Conservation (phyloP, 2,329 filamentous ascomycete species). For the Blastomyces parvus region DNA sequence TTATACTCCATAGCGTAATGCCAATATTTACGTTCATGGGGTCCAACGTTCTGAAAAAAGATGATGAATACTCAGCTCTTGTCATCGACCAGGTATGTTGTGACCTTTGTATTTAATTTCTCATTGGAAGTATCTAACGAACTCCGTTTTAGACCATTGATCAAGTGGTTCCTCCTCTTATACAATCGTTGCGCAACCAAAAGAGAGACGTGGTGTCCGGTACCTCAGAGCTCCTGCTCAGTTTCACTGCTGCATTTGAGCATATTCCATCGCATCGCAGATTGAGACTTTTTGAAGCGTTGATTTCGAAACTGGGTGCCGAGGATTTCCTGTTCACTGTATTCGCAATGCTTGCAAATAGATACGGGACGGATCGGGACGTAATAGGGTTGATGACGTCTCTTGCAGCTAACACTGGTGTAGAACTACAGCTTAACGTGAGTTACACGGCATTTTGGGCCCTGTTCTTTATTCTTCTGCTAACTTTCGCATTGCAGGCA, state of each 20-base stretch:
- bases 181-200: slow-evolving; percentile 68
- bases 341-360: slow-evolving; percentile 80
- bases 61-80: slow-evolving; percentile 92
- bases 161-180: slow-evolving; percentile 83
- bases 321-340: slow-evolving; percentile 83
- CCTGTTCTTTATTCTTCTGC: slow-evolving; percentile 3
- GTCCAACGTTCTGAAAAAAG: slow-evolving; percentile 77
- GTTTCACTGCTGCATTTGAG: slow-evolving; percentile 92
- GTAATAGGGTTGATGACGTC: slow-evolving; percentile 67
- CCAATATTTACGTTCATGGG: slow-evolving; percentile 99
- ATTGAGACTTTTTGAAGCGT: slow-evolving; percentile 69
- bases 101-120: background rate
- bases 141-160: slow-evolving; percentile 56
- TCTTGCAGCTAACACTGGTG: slow-evolving; percentile 61
- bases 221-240: slow-evolving; percentile 81
- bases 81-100: slow-evolving; percentile 62
- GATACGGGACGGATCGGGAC: slow-evolving; percentile 67
- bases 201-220: slow-evolving; percentile 71
- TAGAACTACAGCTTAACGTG: slow-evolving; percentile 59
- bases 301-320: slow-evolving; percentile 75
- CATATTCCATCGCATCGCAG: slow-evolving; percentile 85
- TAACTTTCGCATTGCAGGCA: slow-evolving; percentile 41
- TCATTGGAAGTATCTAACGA: slow-evolving; percentile 25
- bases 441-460: slow-evolving; percentile 9
- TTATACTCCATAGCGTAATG: slow-evolving; percentile 96